Evolutionary conservation across 805 yeast species (phyloP).

Genomic region (Hanseniaspora thailandica): DNA sequence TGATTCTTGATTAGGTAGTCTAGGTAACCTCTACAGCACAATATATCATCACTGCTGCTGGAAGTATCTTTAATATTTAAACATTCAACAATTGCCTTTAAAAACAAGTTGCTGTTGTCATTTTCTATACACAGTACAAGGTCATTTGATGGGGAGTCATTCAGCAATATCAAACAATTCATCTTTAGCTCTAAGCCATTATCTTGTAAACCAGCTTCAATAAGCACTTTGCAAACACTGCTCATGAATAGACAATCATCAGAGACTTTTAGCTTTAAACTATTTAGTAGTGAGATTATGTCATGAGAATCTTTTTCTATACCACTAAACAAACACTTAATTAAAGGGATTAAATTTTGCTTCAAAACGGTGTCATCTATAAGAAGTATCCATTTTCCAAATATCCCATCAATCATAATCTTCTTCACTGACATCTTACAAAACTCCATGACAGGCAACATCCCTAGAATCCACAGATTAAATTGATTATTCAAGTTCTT

Average conservation of each 20-base stretch:
- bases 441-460: constrained; percentile 77
- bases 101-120: constrained; percentile 38
- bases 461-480: constrained; percentile 81
- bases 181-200: constrained; percentile 31
- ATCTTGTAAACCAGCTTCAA: constrained; percentile 59
- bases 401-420: constrained; percentile 46
- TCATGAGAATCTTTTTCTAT: constrained; percentile 89
- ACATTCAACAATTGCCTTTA: constrained; percentile 45
- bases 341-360: constrained; percentile 51
- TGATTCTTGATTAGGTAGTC: constrained; percentile 45
- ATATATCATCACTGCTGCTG: constrained; percentile 74
- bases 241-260: constrained; percentile 83
- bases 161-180: constrained; percentile 70
- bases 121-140: neutral
- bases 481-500: constrained; percentile 45
- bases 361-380: constrained; percentile 41
- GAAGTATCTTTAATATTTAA: constrained; percentile 48
- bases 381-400: constrained; percentile 42
- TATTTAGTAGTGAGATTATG: constrained; percentile 46
- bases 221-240: constrained; percentile 57
- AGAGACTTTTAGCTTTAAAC: constrained; percentile 42
- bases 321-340: constrained; percentile 71
- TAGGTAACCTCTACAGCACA: constrained; percentile 53
- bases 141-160: neutral
- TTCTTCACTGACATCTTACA: constrained; percentile 86